Conservation (phyloP, 768 basidiomycete genomes). For the Russula abietina region DNA sequence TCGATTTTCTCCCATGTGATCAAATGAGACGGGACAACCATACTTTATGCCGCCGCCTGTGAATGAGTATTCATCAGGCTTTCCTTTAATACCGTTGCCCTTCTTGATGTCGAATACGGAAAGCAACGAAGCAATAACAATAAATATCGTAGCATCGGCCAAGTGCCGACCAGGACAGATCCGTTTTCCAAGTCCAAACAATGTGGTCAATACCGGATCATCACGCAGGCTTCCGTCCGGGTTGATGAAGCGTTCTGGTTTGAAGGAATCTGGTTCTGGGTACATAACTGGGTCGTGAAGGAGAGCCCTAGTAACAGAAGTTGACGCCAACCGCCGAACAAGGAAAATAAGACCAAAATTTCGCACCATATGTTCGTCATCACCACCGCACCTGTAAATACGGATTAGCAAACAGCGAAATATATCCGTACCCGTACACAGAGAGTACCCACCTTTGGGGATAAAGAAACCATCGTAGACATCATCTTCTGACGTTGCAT, state of each 20-base stretch:
- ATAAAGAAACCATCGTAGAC: constrained; percentile 24
- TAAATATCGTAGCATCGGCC: background rate
- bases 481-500: constrained; percentile 16
- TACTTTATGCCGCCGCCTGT: background rate
- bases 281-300: background rate
- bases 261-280: background rate
- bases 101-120: constrained; percentile 1
- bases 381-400: constrained; percentile 17
- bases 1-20: background rate
- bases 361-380: constrained; percentile 24
- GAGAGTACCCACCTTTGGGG: constrained; percentile 13
- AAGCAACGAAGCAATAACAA: background rate
- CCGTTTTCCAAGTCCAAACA: constrained; percentile 2
- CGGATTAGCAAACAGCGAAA: background rate
- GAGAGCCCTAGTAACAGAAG: background rate
- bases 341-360: background rate
- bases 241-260: constrained; percentile 4
- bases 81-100: background rate
- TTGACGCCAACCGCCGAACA: background rate
- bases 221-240: background rate
- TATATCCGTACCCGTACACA: no score
- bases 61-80: background rate
- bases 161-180: background rate
- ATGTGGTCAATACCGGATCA: no score
- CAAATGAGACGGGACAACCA: background rate